phyloP scores from a whole-genome alignment of 1,139 yeast genomes.

The Protomyces arabidopsidicola region DNA sequence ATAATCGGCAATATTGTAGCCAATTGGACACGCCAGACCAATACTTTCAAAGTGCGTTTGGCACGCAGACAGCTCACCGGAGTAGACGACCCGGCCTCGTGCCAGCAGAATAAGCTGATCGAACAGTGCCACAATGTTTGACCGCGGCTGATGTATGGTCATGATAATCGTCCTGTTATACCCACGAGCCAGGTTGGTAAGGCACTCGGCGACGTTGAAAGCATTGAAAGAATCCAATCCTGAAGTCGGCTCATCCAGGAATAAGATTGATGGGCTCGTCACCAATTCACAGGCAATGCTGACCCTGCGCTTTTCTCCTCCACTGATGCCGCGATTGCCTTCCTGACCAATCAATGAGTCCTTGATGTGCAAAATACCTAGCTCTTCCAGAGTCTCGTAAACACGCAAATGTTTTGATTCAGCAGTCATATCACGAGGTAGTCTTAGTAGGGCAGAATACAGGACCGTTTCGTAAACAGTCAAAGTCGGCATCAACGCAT shows the following conservation, averaged over 20 bases:
- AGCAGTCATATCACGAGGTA: slow-evolving; percentile 73
- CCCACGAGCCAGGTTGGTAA: slow-evolving; percentile 72
- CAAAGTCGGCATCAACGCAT: slow-evolving; percentile 79
- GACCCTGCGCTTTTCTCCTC: slow-evolving; percentile 86
- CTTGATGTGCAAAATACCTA: slow-evolving; percentile 74
- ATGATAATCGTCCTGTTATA: slow-evolving; percentile 82
- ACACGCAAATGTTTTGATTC: slow-evolving; percentile 74
- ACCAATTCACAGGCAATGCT: slow-evolving; percentile 87
- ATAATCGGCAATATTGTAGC: slow-evolving; percentile 90
- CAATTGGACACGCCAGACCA: slow-evolving; percentile 80
- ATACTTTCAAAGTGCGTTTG: slow-evolving; percentile 67
- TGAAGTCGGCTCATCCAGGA: slow-evolving; percentile 90
- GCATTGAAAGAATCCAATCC: slow-evolving; percentile 95
- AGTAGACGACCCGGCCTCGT: slow-evolving; percentile 78
- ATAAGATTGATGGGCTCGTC: slow-evolving; percentile 74
- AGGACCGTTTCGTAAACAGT: slow-evolving; percentile 94
- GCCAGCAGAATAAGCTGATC: slow-evolving; percentile 76
- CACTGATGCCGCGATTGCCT: slow-evolving; percentile 86
- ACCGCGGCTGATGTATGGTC: slow-evolving; percentile 97
- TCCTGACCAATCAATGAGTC: slow-evolving; percentile 87
- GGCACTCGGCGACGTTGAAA: slow-evolving; percentile 77
- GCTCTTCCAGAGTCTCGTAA: slow-evolving; percentile 74
- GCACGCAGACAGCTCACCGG: slow-evolving; percentile 55
- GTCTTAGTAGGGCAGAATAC: slow-evolving; percentile 80
- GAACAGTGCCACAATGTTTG: slow-evolving; percentile 85